Conservation (phyloP, 768 basidiomycete genomes). For the Naganishia vishniacii region DNA sequence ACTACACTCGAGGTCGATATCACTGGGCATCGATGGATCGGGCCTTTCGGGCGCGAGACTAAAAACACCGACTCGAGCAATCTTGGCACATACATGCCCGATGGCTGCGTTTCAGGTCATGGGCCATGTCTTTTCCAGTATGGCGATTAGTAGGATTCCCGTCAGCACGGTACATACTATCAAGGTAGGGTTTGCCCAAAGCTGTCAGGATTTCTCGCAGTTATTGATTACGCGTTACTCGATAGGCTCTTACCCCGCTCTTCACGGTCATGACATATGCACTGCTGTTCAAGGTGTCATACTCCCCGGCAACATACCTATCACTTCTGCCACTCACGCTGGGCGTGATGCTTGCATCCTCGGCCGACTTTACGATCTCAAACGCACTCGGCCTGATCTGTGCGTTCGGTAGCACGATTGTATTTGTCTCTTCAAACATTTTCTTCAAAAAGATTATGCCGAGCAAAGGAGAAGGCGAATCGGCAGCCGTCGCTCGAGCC, state of each 20-base stretch:
- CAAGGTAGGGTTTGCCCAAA: slow-evolving; percentile 63
- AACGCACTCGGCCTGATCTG: slow-evolving; percentile 81
- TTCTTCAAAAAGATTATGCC: slow-evolving; percentile 99
- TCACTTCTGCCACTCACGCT: slow-evolving; percentile 90
- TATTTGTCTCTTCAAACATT: slow-evolving; percentile 97
- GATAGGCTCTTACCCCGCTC: slow-evolving; percentile 85
- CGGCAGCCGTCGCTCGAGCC: slow-evolving; percentile 25
- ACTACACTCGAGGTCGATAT: slow-evolving; percentile 9
- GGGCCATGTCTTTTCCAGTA: slow-evolving; percentile 94
- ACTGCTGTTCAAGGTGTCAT: slow-evolving; percentile 84
- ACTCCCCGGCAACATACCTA: slow-evolving; percentile 82
- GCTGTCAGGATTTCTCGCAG: not conserved
- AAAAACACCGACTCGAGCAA: slow-evolving; percentile 64
- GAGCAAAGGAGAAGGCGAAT: slow-evolving; percentile 31
- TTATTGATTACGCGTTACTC: slow-evolving; percentile 13
- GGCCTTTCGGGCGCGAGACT: slow-evolving; percentile 53
- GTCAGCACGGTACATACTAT: slow-evolving; percentile 98
- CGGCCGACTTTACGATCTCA: slow-evolving; percentile 83
- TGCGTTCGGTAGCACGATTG: slow-evolving; percentile 91
- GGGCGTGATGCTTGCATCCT: slow-evolving; percentile 96
- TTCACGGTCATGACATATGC: slow-evolving; percentile 97
- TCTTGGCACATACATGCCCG: slow-evolving; percentile 73
- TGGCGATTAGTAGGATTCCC: slow-evolving; percentile 91
- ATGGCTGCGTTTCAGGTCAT: slow-evolving; percentile 98
- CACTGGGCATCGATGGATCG: slow-evolving; percentile 10